Evolutionary conservation across 257 asterid genomes (phyloP).

Genomic region (Nicotiana noctiflora): DNA sequence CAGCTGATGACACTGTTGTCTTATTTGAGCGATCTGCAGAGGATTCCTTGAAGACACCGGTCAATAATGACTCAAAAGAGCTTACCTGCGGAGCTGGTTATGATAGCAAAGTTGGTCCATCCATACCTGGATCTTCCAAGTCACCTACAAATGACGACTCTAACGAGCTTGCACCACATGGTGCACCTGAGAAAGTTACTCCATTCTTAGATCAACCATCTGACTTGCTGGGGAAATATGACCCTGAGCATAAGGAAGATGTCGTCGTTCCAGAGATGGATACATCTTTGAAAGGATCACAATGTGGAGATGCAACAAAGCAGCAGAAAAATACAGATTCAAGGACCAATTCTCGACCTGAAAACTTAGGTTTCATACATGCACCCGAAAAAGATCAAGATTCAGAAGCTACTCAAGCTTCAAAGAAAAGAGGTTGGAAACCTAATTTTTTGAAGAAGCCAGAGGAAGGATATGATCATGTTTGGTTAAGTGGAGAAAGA

Average conservation of each 20-base stretch:
- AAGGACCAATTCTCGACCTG: not conserved
- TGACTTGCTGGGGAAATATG: not conserved
- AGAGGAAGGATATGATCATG: conserved; percentile 16
- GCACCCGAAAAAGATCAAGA: not conserved
- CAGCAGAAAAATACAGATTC: conserved; percentile 9
- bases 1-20: not conserved
- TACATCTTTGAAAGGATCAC: not conserved
- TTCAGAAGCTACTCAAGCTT: not conserved
- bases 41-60: not conserved
- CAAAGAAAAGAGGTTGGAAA: conserved; percentile 11
- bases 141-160: not conserved
- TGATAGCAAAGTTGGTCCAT: not conserved
- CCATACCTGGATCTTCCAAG: not conserved
- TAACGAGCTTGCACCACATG: conserved; percentile 6
- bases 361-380: not conserved
- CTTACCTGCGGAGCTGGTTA: not conserved
- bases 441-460: conserved; percentile 13
- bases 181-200: not conserved
- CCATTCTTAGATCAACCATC: not conserved
- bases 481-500: conserved; percentile 7
- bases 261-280: not conserved
- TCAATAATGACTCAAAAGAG: not conserved
- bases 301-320: not conserved
- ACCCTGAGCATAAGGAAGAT: not conserved
- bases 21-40: not conserved